These are phyloP conservation scores for Phytophthora rubi DNA, from an alignment of 352 stramenopile genomes.

Conservation along the genomic window DNA sequence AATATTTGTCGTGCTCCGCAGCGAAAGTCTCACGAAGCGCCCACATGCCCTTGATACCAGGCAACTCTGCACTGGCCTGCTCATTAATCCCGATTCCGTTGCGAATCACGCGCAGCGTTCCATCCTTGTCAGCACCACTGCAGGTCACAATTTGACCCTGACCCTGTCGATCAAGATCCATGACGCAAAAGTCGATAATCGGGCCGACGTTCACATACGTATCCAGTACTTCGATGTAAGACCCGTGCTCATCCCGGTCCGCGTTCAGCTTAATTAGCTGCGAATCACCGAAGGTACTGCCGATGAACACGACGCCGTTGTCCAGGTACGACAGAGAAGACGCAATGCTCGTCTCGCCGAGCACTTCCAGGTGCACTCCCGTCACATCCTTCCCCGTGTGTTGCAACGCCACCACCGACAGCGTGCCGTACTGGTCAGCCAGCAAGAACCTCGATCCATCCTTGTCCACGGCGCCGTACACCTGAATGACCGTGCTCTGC, in stretches of 20 bases:
- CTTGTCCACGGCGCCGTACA: slow-evolving; percentile 89
- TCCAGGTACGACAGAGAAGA: slow-evolving; percentile 94
- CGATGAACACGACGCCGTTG: slow-evolving; percentile 96
- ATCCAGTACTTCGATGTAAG: slow-evolving; percentile 95
- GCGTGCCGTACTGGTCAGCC: slow-evolving; percentile 88
- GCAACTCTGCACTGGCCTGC: slow-evolving; percentile 94
- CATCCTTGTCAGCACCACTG: slow-evolving; percentile 95
- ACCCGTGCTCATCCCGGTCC: slow-evolving; percentile 77
- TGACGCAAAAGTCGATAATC: slow-evolving; percentile 99
- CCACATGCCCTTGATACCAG: slow-evolving; percentile 99
- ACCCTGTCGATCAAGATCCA: slow-evolving; percentile 93
- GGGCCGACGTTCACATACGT: slow-evolving; percentile 98
- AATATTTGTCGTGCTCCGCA: slow-evolving; percentile 93
- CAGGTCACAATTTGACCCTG: slow-evolving; percentile 97
- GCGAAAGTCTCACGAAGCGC: slow-evolving; percentile 87
- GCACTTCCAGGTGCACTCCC: slow-evolving; percentile 91
- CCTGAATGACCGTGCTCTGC: slow-evolving; percentile 90
- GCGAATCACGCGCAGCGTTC: slow-evolving; percentile 96
- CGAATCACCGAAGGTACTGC: slow-evolving; percentile 94
- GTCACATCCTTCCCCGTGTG: slow-evolving; percentile 74
- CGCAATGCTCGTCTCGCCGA: slow-evolving; percentile 93
- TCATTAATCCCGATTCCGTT: slow-evolving; percentile 99
- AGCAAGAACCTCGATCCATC: slow-evolving; percentile 91
- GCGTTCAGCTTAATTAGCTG: slow-evolving; percentile 95
- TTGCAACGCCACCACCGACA: slow-evolving; percentile 91